Conservation (phyloP, 108 stramenopile genomes). For the Nannochloropsis gaditana region DNA sequence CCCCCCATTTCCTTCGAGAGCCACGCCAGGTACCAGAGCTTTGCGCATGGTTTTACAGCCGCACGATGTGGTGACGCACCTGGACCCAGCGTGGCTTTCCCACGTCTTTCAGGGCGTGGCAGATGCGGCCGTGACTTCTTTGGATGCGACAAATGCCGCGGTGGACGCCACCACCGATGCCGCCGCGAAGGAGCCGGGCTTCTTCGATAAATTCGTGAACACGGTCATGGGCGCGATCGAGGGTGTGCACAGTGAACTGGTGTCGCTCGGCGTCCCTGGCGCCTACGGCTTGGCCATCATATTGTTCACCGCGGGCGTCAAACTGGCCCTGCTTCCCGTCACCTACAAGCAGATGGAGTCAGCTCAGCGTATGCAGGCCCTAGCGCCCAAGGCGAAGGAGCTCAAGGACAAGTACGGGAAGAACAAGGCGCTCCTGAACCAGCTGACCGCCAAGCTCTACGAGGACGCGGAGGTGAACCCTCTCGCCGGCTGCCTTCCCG, state of each 20-base stretch:
- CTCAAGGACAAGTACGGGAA: conserved; percentile 79
- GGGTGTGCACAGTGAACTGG: background rate
- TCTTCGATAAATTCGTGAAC: conserved; percentile 17
- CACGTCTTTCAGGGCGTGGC: conserved; percentile 19
- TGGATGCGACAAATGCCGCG: conserved; percentile 5
- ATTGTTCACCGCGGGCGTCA: conserved; percentile 72
- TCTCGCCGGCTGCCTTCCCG: conserved; percentile 80
- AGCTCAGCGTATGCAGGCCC: conserved; percentile 66
- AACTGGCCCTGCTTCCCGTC: conserved; percentile 75
- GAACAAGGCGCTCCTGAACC: conserved; percentile 3
- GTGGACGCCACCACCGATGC: background rate
- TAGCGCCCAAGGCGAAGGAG: conserved; percentile 57
- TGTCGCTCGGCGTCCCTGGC: background rate
- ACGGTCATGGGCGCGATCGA: background rate
- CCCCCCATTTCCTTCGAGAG: background rate
- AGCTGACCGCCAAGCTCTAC: conserved; percentile 19
- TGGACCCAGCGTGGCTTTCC: background rate
- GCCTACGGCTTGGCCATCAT: conserved; percentile 81
- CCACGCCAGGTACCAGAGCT: background rate
- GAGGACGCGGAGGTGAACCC: conserved; percentile 83
- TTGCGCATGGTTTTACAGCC: background rate
- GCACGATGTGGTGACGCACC: background rate
- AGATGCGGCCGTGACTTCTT: background rate
- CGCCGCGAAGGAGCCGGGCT: background rate
- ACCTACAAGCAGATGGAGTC: conserved; percentile 75